Base-by-base conservation (phyloP, 2,329 filamentous ascomycete species). In the Nemania serpens region DNA sequence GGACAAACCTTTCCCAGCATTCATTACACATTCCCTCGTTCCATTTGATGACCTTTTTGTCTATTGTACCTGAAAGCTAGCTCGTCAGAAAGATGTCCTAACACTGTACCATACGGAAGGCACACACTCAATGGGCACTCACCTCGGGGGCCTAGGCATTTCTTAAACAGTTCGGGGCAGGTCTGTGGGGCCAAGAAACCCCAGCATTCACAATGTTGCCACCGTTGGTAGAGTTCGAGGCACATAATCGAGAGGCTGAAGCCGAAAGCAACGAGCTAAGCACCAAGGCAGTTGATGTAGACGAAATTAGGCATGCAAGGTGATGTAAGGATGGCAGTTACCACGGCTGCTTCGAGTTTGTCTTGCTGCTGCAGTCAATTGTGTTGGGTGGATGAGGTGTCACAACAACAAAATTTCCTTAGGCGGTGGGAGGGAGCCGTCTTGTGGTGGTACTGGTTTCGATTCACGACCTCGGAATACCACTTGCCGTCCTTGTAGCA, bases 1-100 rank as follows among this genome's bases (percentile, higher is more conserved):
- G 61, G 53, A 74, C 33, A 17, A 73, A 67, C 22, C 73, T 68
- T 33, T 74, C 71, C 71, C 71, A 74, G 60, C 73, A 75, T 56
- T 73, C 71, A 20, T 67, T 70, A 41, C 73, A 75, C 71, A 73
- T 72, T 22, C 72, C 71, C 2, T 73, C 69, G 39, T 75, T 74
- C 71, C 72, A 73, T 51, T 67, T 66, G 12, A 71, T 53, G 15
- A 75, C 68, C 47, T 62, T 65, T 64, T 75, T 75, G 62, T 75
- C 72, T 51, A 51, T 47, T 17, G 42, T 34, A 6, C 55, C 55
- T 58, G 39, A 11, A 13, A 12, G 5, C 41, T 15, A 37, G 41
- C 42, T 47, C 10, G 20, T 58, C 22, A 52, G 41, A 47, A 33
- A 13, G 5, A 39, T n/a, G n/a, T 13, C 15, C 11, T 11, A 17